Percentiles rank a stretch among this genome's conserved stretches.
These are phyloP conservation scores for Candida neerlandica DNA, from an alignment of 1,139 yeast genomes.

Conservation along the genomic window DNA sequence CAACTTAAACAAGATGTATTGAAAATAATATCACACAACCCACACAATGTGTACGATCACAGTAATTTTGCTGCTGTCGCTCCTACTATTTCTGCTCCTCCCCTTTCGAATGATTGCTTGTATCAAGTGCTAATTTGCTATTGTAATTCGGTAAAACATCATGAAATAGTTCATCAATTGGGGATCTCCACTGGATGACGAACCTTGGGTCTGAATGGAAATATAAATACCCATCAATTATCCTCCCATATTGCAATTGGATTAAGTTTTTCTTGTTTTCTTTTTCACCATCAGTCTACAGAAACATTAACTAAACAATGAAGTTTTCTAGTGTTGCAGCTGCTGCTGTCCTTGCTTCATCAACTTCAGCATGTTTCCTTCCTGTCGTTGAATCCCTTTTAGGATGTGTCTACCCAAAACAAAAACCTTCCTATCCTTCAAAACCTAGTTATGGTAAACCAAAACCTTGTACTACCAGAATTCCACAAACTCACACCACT, in stretches of 20 bases:
- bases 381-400: conserved; percentile 7
- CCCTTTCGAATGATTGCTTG: neutral
- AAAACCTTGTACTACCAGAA: conserved; percentile 5
- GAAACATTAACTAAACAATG: conserved; percentile 5
- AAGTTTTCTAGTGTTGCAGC: conserved; percentile 7
- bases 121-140: conserved; percentile 3
- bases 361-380: conserved; percentile 5
- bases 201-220: neutral
- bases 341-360: conserved; percentile 5
- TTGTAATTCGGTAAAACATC: neutral
- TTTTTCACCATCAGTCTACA: neutral
- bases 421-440: neutral
- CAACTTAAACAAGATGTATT: neutral
- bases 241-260: neutral
- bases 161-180: neutral
- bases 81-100: too few species aligned
- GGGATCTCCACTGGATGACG: neutral
- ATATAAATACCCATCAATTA: conserved; percentile 1
- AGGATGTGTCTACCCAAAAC: conserved; percentile 5
- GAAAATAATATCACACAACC: neutral
- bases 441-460: neutral
- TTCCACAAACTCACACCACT: conserved; percentile 2
- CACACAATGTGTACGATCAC: conserved; percentile 1
- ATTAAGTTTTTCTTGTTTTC: neutral
- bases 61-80: too few species aligned